Percentiles rank a stretch among this genome's conserved stretches.
phyloP scores from a whole-genome alignment of 495 filamentous ascomycete genomes.

The Daldinia grandis region DNA sequence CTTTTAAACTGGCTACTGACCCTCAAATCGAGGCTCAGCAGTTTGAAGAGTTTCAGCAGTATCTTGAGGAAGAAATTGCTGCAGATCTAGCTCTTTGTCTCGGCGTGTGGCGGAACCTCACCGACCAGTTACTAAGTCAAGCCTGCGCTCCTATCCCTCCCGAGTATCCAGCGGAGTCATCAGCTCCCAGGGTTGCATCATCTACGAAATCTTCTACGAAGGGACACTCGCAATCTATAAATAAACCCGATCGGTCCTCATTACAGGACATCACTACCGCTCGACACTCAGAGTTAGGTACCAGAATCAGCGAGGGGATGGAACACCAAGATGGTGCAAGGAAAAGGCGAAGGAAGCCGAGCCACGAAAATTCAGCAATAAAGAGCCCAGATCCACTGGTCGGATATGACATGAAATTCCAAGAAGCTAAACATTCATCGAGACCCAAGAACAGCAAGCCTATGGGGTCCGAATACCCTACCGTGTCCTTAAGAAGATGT shows the following conservation, averaged over 20 bases:
- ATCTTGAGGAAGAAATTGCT: slow-evolving; percentile 17
- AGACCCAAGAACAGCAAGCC: background rate
- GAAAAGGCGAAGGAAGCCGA: background rate
- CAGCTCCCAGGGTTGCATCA: background rate
- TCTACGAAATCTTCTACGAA: too few species aligned
- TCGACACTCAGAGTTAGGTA: background rate
- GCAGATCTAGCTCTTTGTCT: slow-evolving; percentile 15
- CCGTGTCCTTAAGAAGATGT: background rate
- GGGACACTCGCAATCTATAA: too few species aligned
- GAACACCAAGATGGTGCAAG: background rate
- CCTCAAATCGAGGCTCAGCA: slow-evolving; percentile 19
- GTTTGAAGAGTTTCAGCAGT: slow-evolving; percentile 11
- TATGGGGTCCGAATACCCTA: background rate
- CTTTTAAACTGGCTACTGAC: slow-evolving; percentile 19
- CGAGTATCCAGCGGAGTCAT: background rate
- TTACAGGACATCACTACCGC: background rate
- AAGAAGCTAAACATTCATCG: background rate
- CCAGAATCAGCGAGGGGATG: background rate
- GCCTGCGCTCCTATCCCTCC: background rate
- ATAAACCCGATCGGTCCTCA: background rate
- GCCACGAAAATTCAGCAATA: background rate
- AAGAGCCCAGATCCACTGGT: background rate
- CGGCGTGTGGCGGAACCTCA: slow-evolving; percentile 15
- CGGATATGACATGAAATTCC: background rate
- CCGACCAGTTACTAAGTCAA: background rate